Conservation (phyloP, 106 monocot species). For the Dendrobium nobile region DNA sequence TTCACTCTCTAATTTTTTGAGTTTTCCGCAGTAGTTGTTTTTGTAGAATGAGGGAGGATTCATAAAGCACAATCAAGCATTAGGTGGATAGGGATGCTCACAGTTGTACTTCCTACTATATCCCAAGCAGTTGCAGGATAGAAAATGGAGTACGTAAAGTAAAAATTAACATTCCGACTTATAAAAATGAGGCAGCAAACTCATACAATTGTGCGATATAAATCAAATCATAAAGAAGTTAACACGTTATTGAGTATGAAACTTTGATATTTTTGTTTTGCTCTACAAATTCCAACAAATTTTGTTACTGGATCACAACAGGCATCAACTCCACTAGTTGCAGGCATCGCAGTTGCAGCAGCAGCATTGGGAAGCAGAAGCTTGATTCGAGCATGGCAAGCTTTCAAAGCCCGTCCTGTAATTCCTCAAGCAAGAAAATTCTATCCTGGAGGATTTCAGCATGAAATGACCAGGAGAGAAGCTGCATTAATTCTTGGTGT, state of each 20-base stretch:
- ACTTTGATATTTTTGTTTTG: background rate
- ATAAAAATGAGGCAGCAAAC: background rate
- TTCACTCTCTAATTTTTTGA: background rate
- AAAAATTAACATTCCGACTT: no score
- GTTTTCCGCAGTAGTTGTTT: no score
- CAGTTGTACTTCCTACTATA: no score
- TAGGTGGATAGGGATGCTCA: no score
- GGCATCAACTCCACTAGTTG: slow-evolving; percentile 37
- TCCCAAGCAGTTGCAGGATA: no score
- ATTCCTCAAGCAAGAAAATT: slow-evolving; percentile 50
- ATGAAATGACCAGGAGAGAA: slow-evolving; percentile 74
- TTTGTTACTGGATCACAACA: background rate
- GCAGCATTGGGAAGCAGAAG: slow-evolving; percentile 55
- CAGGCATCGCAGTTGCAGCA: slow-evolving; percentile 47
- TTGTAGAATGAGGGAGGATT: no score
- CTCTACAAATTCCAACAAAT: background rate
- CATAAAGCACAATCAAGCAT: background rate
- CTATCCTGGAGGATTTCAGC: slow-evolving; percentile 84
- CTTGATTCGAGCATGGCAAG: slow-evolving; percentile 65
- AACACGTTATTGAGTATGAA: background rate
- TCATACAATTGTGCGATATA: background rate
- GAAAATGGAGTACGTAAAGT: no score
- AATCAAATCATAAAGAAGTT: background rate
- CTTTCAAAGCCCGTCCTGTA: slow-evolving; percentile 43
- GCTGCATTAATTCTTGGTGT: slow-evolving; percentile 87